These are phyloP conservation scores for Moricandia moricandioides DNA, from an alignment of 345 rosid species.

Conservation along the genomic window DNA sequence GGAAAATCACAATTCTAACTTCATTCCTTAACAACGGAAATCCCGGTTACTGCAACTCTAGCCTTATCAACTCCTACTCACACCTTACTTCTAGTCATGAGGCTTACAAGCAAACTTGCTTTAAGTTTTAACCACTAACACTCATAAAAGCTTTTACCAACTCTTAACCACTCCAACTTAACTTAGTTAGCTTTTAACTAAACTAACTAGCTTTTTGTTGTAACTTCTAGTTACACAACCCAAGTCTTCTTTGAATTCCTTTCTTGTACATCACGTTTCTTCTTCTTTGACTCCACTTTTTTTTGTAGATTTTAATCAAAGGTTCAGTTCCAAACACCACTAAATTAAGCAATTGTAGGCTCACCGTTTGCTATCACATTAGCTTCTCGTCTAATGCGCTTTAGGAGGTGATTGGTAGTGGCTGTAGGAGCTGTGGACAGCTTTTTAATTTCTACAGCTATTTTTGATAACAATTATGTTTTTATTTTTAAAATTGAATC, in stretches of 20 bases:
- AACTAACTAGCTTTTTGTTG: background rate
- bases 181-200: background rate
- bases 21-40: no score
- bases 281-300: no score
- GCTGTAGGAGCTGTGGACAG: no score
- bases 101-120: background rate
- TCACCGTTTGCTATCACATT: constrained; percentile 20
- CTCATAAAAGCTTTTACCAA: background rate
- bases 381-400: constrained; percentile 31
- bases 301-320: no score
- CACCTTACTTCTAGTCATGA: background rate
- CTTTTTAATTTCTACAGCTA: no score
- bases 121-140: background rate
- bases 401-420: background rate
- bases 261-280: no score
- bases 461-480: no score
- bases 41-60: no score
- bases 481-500: no score
- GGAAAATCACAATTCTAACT: no score
- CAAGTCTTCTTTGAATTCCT: no score
- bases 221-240: background rate
- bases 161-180: background rate
- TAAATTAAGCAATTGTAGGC: constrained; percentile 43
- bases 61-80: background rate
- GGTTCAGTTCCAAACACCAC: background rate